A percentile compares a stretch with the other conserved stretches of the same genome.
Evolutionary conservation across 805 yeast genomes (phyloP).

Genomic region (Kuraishia borneana): DNA sequence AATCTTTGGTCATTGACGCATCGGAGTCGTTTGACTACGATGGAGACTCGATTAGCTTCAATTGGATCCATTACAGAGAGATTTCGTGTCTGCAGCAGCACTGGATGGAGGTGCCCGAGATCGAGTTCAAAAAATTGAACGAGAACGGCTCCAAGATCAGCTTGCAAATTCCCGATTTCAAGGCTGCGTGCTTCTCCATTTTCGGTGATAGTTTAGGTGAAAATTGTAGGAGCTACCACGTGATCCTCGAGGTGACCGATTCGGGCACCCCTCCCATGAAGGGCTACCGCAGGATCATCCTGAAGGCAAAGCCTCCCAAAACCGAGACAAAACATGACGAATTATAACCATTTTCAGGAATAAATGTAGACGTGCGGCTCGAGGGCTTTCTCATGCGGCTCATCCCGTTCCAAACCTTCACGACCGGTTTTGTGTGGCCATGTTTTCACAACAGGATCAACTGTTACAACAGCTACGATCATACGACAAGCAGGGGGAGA

Average conservation of each 20-base stretch:
- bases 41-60: neutral
- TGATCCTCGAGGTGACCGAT: slow-evolving; percentile 12
- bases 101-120: neutral
- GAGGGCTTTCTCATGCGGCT: no score
- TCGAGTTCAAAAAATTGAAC: neutral
- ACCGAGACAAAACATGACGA: neutral
- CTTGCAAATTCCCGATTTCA: neutral
- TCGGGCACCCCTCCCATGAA: slow-evolving; percentile 6
- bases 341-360: no score
- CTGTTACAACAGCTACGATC: slow-evolving; percentile 20
- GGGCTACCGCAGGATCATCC: slow-evolving; percentile 8
- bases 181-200: slow-evolving; percentile 6
- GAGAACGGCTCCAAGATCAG: neutral
- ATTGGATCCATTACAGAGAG: neutral
- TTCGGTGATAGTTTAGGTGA: slow-evolving; percentile 4
- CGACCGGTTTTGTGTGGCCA: slow-evolving; percentile 3
- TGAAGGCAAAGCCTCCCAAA: slow-evolving; percentile 5
- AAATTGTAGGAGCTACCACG: slow-evolving; percentile 11
- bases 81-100: neutral
- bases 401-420: no score
- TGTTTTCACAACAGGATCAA: slow-evolving; percentile 23
- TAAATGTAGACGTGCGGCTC: no score
- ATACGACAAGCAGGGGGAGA: slow-evolving; percentile 11
- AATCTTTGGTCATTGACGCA: slow-evolving; percentile 1
- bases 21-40: neutral